Base-by-base conservation (phyloP, 371 early-diverging fungal genomes). In the Mortierella sp. region DNA sequence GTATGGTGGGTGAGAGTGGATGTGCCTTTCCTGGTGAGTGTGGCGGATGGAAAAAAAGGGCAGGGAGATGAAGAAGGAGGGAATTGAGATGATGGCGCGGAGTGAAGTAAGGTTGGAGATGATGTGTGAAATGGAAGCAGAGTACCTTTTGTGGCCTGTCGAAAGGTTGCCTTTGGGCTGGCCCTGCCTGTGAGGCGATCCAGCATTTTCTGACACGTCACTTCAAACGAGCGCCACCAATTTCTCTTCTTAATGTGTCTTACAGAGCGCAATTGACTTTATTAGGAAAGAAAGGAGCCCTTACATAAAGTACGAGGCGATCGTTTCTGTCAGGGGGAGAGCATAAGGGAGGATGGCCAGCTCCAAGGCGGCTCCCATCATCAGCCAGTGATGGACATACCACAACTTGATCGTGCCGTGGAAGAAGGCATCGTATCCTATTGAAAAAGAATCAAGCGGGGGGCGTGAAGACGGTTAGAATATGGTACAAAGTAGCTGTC, bases 401-500 rank as follows among this genome's bases (percentile, higher is more conserved):
- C 74, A 75, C 72, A 87, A 46, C 76, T 87, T 87, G 81, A 87
- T 87, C 6, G 72, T 87, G 64, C 87, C 87, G 34, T 87, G 87
- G 74, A 79, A 87, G 59, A 82, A 82, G 21, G 87, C 87, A 61
- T 84, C 84, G 48, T 81, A 78, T 67, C 84, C 84, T 83, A 40
- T 67, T 28, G n/a, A 11, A 48, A 37, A 51, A 24, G 5, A n/a
- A 43, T 24, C 8, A 31, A 67, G 8, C 50, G 16, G 3, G 34
- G 37, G 46, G 8, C 34, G 28, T 16, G 34, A 31, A 28, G 31
- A 61, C 28, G 40, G 67, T 54, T 34, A 72, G 67, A 48, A 55
- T 21, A 53, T 69, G 48, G 57, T 43, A 59, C 34, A 26, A 74
- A 37, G 4, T 28, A 34, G 40, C 21, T 26, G 24, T 8, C 14